phyloP scores from a whole-genome alignment of 2,329 filamentous ascomycete species.

The Verticillium albo-atrum region DNA sequence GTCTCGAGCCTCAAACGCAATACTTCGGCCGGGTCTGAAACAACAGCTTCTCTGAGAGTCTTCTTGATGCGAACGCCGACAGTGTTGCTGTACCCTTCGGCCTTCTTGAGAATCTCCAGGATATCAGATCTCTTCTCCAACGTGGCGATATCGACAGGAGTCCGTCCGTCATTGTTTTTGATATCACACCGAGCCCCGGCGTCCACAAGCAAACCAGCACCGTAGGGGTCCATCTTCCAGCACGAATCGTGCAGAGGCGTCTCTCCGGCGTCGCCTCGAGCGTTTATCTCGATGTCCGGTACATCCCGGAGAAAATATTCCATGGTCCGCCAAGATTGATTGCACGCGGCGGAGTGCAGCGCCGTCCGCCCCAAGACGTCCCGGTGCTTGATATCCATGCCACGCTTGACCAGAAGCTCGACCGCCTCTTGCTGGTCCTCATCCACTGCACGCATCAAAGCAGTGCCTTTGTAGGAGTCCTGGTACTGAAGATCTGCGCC shows the following conservation, averaged over 20 bases:
- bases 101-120: background rate
- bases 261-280: background rate
- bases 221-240: background rate
- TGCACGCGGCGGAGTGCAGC: constrained; percentile 1
- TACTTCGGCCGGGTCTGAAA: background rate
- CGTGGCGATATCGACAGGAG: background rate
- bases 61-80: background rate
- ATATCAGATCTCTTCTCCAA: background rate
- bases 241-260: background rate
- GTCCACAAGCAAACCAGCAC: background rate
- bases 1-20: background rate
- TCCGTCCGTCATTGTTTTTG: background rate
- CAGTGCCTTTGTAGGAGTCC: background rate
- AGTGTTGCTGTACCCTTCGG: background rate
- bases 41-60: background rate
- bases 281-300: background rate
- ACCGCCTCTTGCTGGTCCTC: background rate
- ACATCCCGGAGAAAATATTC: background rate
- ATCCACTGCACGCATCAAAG: background rate
- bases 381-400: background rate
- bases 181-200: constrained; percentile 1
- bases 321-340: background rate
- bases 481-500: background rate
- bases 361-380: constrained; percentile 1
- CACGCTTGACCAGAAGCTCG: background rate